phyloP scores from a whole-genome alignment of 2,329 filamentous ascomycete species.

The Colletotrichum sansevieriae region DNA sequence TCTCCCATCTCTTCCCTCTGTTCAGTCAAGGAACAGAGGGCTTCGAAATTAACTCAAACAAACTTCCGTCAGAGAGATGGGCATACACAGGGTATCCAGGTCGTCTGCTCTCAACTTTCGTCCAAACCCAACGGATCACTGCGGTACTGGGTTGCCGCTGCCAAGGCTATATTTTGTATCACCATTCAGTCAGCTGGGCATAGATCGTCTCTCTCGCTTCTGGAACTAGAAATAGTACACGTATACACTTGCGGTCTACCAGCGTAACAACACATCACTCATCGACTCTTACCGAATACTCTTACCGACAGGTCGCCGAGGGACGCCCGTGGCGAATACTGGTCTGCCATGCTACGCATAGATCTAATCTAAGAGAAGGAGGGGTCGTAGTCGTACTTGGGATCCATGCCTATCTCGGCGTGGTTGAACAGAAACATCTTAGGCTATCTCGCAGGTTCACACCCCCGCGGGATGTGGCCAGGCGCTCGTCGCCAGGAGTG shows the following conservation, averaged over 20 bases:
- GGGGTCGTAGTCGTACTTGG: constrained; percentile 21
- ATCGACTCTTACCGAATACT: background rate
- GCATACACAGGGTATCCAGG: constrained; percentile 14
- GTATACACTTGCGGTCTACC: background rate
- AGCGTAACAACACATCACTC: background rate
- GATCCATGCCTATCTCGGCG: constrained; percentile 11
- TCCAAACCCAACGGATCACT: constrained; percentile 35
- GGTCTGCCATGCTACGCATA: constrained; percentile 8
- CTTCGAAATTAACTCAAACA: constrained; percentile 6
- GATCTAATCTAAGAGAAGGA: constrained; percentile 15
- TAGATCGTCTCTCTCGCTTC: constrained; percentile 25
- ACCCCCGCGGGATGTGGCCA: background rate
- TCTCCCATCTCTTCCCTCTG: background rate
- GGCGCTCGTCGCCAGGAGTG: background rate
- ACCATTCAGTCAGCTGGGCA: constrained; percentile 30
- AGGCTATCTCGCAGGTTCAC: constrained; percentile 23
- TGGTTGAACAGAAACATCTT: constrained; percentile 14
- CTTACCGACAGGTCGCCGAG: constrained; percentile 40
- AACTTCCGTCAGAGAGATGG: constrained; percentile 1
- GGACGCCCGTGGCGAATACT: constrained; percentile 16
- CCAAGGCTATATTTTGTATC: constrained; percentile 27
- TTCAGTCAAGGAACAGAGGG: background rate
- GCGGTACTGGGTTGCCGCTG: constrained; percentile 4
- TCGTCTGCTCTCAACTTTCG: background rate
- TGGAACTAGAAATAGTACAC: constrained; percentile 20